Percentiles rank a stretch among this genome's conserved stretches.
Conservation (phyloP, 2,329 filamentous ascomycete species). For the Tolypocladium album region DNA sequence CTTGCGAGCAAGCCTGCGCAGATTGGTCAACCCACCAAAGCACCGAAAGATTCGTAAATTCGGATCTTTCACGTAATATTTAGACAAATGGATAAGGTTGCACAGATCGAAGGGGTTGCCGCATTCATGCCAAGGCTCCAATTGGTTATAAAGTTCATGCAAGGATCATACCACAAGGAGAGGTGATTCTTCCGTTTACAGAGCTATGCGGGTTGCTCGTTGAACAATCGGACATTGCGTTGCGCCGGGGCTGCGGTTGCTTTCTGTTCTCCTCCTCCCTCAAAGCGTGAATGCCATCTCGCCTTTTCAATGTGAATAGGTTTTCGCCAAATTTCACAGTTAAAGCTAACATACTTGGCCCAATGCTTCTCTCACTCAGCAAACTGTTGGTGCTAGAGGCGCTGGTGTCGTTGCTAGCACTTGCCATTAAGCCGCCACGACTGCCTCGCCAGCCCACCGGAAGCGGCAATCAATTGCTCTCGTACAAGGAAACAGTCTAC, state of each 20-base stretch:
- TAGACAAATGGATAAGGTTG: neutral
- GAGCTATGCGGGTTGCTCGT: neutral
- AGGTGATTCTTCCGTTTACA: neutral
- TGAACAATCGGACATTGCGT: neutral
- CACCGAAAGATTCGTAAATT: neutral
- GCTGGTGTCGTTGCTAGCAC: slow-evolving; percentile 8
- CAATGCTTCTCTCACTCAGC: neutral
- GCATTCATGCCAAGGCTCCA: neutral
- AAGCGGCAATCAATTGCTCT: slow-evolving; percentile 43
- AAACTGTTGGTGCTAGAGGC: slow-evolving; percentile 7
- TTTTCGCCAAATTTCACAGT: too few species aligned
- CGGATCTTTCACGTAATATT: neutral
- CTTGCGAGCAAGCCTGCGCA: neutral
- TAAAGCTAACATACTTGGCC: neutral
- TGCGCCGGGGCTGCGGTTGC: neutral
- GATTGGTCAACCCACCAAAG: neutral
- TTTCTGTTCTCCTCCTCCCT: too few species aligned
- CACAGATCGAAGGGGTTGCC: neutral
- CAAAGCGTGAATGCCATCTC: too few species aligned
- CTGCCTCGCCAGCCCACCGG: slow-evolving; percentile 43
- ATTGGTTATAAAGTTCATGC: neutral
- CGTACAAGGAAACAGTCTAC: slow-evolving; percentile 49
- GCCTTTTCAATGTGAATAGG: too few species aligned
- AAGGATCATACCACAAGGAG: neutral
- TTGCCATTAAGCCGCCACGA: slow-evolving; percentile 38